phyloP scores from a whole-genome alignment of 176 grass and related monocot genomes.

The Elaeis guineensis region DNA sequence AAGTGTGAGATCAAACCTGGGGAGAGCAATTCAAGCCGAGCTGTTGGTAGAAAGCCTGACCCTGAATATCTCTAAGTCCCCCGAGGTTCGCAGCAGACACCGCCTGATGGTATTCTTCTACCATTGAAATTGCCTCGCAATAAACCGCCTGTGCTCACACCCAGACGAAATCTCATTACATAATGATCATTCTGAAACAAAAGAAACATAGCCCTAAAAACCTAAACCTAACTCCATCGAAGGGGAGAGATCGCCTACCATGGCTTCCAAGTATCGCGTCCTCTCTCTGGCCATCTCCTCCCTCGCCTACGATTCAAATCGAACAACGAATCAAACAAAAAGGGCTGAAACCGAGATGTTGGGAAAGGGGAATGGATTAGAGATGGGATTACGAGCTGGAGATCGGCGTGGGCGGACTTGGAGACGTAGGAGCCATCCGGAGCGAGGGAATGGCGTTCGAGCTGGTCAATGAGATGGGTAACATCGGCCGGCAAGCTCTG shows the following conservation, averaged over 20 bases:
- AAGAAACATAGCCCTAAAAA: slow-evolving; percentile 11
- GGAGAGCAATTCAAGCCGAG: slow-evolving; percentile 65
- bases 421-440: slow-evolving; percentile 86
- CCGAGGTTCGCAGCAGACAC: slow-evolving; percentile 30
- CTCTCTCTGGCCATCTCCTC: slow-evolving; percentile 86
- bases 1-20: slow-evolving; percentile 25
- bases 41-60: slow-evolving; percentile 19
- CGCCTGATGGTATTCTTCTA: slow-evolving; percentile 84
- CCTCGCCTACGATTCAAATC: slow-evolving; percentile 40
- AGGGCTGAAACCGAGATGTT: background rate
- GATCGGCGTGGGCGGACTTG: slow-evolving; percentile 61
- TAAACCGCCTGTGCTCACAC: slow-evolving; percentile 51
- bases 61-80: slow-evolving; percentile 35
- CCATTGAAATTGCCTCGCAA: slow-evolving; percentile 69
- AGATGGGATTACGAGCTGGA: slow-evolving; percentile 49
- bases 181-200: too few relatives aligned
- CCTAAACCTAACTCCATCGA: slow-evolving; percentile 5
- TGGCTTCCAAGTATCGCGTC: slow-evolving; percentile 67
- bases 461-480: slow-evolving; percentile 68
- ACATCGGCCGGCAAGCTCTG: slow-evolving; percentile 67
- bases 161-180: too few relatives aligned
- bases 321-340: background rate
- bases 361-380: background rate
- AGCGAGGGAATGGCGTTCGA: slow-evolving; percentile 85
- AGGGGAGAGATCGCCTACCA: slow-evolving; percentile 40